A percentile compares a stretch with the other conserved stretches of the same genome.
Evolutionary conservation across 345 rosid species (phyloP).

Genomic region (Orychophragmus violaceus): DNA sequence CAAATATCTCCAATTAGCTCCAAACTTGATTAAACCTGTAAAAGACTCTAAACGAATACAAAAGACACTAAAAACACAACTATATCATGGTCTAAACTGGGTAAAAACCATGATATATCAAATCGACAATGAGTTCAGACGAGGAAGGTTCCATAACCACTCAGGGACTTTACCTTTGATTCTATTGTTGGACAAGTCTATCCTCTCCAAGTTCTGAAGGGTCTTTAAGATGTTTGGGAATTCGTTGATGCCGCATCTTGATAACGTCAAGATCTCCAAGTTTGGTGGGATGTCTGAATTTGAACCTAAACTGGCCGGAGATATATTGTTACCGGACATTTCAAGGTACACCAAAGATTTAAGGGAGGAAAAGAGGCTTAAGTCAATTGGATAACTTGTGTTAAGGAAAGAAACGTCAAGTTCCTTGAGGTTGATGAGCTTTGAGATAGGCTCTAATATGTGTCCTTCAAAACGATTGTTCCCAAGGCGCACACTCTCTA

Average conservation of each 20-base stretch:
- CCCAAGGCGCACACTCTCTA: neutral
- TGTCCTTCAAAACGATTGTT: neutral
- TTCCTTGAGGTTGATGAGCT: neutral
- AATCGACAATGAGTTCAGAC: neutral
- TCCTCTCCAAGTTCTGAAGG: neutral
- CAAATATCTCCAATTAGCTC: too few relatives aligned
- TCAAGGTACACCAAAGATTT: neutral
- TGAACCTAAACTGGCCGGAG: neutral
- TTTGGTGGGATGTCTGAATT: neutral
- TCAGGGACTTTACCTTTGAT: neutral
- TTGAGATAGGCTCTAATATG: neutral
- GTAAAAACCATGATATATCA: too few relatives aligned
- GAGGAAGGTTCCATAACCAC: constrained; percentile 14
- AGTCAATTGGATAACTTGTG: neutral
- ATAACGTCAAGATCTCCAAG: rapidly evolving
- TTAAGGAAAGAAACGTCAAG: neutral
- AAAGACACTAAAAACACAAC: too few relatives aligned
- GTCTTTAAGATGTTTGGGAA: neutral
- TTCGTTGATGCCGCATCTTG: neutral
- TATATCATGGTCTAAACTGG: too few relatives aligned
- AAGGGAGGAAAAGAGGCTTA: neutral
- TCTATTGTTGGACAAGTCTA: neutral
- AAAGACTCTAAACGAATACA: too few relatives aligned
- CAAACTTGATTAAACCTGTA: too few relatives aligned
- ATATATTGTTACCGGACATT: neutral